A percentile compares a stretch with the other conserved stretches of the same genome.
Evolutionary conservation across 1,284 basidiomycete species (phyloP).

Genomic region (Vanrija pseudolonga): DNA sequence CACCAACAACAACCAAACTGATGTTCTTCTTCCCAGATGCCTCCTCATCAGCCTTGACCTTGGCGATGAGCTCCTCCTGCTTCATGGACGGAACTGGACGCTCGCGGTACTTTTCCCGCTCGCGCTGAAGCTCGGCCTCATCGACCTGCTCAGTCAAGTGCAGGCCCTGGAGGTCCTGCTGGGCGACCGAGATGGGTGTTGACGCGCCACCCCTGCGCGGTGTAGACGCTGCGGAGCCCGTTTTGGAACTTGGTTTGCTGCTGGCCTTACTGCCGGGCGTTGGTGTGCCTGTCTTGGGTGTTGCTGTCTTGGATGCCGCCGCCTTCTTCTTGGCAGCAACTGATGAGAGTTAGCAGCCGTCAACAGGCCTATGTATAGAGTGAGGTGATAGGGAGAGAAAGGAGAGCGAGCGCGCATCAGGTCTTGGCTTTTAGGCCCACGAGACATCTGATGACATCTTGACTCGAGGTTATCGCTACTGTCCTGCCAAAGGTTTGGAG

Average conservation of each 20-base stretch:
- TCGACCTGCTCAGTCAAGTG: conserved; percentile 58
- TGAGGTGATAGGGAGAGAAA: conserved; percentile 1
- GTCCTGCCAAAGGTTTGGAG: not conserved
- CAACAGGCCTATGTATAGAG: not conserved
- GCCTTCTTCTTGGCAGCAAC: conserved; percentile 35
- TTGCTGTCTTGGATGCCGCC: conserved; percentile 1
- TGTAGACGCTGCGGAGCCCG: conserved; percentile 15
- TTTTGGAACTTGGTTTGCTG: conserved; percentile 16
- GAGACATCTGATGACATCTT: conserved; percentile 23
- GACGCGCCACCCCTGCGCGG: conserved; percentile 53
- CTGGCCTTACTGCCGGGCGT: conserved; percentile 20
- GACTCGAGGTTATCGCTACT: conserved; percentile 13
- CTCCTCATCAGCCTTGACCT: conserved; percentile 63
- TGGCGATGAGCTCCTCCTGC: conserved; percentile 78
- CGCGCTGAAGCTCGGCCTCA: conserved; percentile 49
- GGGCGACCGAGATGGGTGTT: conserved; percentile 19
- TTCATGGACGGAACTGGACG: conserved; percentile 65
- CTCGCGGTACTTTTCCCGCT: conserved; percentile 54
- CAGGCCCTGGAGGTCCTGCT: conserved; percentile 65
- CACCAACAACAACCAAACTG: conserved; percentile 90
- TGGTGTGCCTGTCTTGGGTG: conserved; percentile 19
- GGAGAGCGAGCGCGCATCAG: not conserved
- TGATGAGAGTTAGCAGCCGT: too few relatives aligned
- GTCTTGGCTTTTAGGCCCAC: not conserved
- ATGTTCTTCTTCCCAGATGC: conserved; percentile 64